Evolutionary conservation across 768 basidiomycete species (phyloP).

Genomic region (Daedaleopsis nitida): DNA sequence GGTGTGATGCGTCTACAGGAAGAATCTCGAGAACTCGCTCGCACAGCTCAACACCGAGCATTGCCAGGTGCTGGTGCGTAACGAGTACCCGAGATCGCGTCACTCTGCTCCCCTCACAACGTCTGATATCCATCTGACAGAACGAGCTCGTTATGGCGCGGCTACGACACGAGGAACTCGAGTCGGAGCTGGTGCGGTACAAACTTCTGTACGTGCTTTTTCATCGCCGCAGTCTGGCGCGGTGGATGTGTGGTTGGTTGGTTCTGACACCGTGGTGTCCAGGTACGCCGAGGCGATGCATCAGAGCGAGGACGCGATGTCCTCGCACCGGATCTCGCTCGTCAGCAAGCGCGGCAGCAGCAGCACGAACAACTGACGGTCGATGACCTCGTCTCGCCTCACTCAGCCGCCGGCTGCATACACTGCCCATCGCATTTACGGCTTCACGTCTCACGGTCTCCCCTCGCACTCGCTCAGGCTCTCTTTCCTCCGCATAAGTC

Average conservation of each 20-base stretch:
- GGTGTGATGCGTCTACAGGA: conserved; percentile 46
- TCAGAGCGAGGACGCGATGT: conserved; percentile 51
- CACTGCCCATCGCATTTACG: not conserved
- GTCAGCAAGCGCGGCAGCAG: conserved; percentile 32
- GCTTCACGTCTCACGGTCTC: not conserved
- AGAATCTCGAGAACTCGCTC: conserved; percentile 75
- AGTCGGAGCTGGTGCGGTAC: conserved; percentile 91
- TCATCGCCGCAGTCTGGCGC: too few species aligned
- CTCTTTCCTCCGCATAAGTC: too few species aligned
- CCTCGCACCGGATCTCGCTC: conserved; percentile 42
- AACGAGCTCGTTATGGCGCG: conserved; percentile 91
- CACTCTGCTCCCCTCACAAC: not conserved
- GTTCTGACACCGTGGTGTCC: not conserved
- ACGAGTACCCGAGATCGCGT: not conserved
- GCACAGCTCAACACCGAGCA: conserved; percentile 84
- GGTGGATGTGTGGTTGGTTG: not conserved
- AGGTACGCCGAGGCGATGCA: conserved; percentile 61
- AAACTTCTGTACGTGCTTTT: conserved; percentile 73
- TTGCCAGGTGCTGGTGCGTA: conserved; percentile 64
- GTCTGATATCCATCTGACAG: conserved; percentile 37
- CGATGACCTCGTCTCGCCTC: not conserved
- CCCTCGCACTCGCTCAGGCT: not conserved
- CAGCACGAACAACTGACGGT: conserved; percentile 18
- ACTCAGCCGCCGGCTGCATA: not conserved
- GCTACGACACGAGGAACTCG: conserved; percentile 89